These are phyloP conservation scores for Taphrina communis DNA, from an alignment of 1,139 yeast species.

Conservation along the genomic window DNA sequence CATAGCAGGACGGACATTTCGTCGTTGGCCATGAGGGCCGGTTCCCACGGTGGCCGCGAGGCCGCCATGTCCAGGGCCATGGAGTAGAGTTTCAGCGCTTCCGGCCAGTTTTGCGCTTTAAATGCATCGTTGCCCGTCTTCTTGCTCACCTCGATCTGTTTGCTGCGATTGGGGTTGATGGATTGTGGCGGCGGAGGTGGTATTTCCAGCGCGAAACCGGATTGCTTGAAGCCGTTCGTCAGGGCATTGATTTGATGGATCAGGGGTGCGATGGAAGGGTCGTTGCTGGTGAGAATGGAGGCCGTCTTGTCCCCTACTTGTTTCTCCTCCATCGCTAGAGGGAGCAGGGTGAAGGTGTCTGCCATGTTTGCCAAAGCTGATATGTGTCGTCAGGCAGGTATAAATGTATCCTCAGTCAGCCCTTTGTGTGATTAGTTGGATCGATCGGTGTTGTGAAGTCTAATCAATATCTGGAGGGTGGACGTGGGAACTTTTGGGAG, in stretches of 20 bases:
- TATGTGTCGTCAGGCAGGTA: too few relatives aligned
- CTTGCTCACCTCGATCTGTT: constrained; percentile 73
- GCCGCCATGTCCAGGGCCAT: constrained; percentile 82
- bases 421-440: too few relatives aligned
- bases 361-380: constrained; percentile 1
- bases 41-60: constrained; percentile 84
- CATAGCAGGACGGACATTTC: constrained; percentile 75
- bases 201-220: constrained; percentile 40
- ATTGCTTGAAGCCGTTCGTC: constrained; percentile 37
- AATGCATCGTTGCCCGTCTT: constrained; percentile 72
- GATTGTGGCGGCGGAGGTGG: constrained; percentile 66
- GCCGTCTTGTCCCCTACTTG: constrained; percentile 16
- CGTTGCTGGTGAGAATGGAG: constrained; percentile 12
- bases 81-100: constrained; percentile 73
- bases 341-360: constrained; percentile 27
- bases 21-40: constrained; percentile 77
- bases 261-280: constrained; percentile 10
- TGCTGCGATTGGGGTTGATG: constrained; percentile 56
- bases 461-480: neutral
- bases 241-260: constrained; percentile 38
- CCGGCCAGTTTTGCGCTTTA: constrained; percentile 66
- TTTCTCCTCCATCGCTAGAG: constrained; percentile 16
- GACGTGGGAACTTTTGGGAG: constrained; percentile 2
- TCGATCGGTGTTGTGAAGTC: too few relatives aligned
- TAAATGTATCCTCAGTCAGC: too few relatives aligned